Percentiles rank a stretch among this genome's conserved stretches.
Evolutionary conservation across 2,329 filamentous ascomycete species (phyloP).

Genomic region (Monosporascus cannonballus): DNA sequence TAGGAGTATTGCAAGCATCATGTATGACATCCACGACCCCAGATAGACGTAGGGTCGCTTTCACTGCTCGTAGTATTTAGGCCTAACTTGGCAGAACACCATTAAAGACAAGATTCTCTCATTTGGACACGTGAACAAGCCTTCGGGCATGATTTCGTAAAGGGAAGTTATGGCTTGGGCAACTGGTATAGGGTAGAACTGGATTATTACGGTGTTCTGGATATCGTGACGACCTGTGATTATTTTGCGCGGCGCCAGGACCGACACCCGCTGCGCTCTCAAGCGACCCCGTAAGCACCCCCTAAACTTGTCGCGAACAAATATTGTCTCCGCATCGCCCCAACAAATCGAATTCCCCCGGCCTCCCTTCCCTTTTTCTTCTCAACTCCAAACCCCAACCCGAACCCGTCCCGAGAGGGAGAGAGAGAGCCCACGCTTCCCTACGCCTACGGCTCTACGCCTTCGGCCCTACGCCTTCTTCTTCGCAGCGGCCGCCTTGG

Average conservation of each 20-base stretch:
- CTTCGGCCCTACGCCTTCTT: slow-evolving; percentile 82
- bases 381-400: slow-evolving; percentile 1
- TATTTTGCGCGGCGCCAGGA: too few species aligned
- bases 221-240: too few species aligned
- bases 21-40: slow-evolving; percentile 16
- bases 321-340: neutral
- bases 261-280: too few species aligned
- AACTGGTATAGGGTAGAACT: too few species aligned
- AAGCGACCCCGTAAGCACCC: too few species aligned
- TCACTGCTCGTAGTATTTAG: slow-evolving; percentile 5
- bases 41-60: slow-evolving; percentile 11
- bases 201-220: too few species aligned
- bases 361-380: neutral
- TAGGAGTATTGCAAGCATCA: slow-evolving; percentile 20
- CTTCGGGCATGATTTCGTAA: neutral
- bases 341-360: neutral
- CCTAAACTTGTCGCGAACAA: neutral
- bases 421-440: too few species aligned
- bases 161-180: slow-evolving; percentile 1
- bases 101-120: slow-evolving; percentile 14
- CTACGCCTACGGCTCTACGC: slow-evolving; percentile 39
- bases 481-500: slow-evolving; percentile 68
- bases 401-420: too few species aligned
- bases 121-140: slow-evolving; percentile 5
- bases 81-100: slow-evolving; percentile 14